These are phyloP conservation scores for Pythium pectinolyticum DNA, from an alignment of 352 stramenopile genomes.

Conservation along the genomic window DNA sequence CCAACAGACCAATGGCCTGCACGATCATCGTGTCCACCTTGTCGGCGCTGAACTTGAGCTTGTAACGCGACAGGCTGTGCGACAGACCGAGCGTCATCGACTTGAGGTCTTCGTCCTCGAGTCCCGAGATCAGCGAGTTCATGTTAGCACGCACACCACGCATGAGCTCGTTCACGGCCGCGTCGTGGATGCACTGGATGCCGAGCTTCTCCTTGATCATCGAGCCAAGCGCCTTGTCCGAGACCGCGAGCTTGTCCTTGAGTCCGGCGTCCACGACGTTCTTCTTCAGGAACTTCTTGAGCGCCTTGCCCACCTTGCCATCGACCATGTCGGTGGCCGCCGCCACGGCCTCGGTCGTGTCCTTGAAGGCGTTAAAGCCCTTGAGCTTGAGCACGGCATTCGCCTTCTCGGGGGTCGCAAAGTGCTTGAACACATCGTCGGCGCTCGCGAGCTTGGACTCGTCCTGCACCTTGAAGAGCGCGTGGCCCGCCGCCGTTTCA, in stretches of 20 bases:
- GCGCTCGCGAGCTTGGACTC: constrained; percentile 90
- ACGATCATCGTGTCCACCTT: constrained; percentile 99
- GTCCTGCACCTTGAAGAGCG: constrained; percentile 99
- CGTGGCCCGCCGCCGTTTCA: constrained; percentile 98
- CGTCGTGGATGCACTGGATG: constrained; percentile 92
- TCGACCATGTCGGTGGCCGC: constrained; percentile 97
- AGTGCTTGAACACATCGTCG: constrained; percentile 93
- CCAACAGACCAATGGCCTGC: constrained; percentile 98
- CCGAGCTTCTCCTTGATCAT: constrained; percentile 99
- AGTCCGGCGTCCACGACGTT: constrained; percentile 93
- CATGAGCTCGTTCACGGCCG: constrained; percentile 95
- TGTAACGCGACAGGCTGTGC: constrained; percentile 98
- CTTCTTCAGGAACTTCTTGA: constrained; percentile 99
- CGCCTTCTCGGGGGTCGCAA: constrained; percentile 89
- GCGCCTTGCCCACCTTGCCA: constrained; percentile 95
- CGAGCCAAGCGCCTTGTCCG: constrained; percentile 94
- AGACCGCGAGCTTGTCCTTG: constrained; percentile 96
- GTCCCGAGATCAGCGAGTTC: constrained; percentile 91
- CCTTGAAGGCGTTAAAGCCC: constrained; percentile 98
- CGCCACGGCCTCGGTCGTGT: constrained; percentile 98
- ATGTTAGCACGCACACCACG: constrained; percentile 96
- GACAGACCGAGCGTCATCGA: constrained; percentile 99
- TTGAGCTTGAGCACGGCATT: constrained; percentile 93
- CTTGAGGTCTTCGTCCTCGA: constrained; percentile 89
- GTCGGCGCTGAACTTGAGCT: constrained; percentile 99